Conservation (phyloP, 1,284 basidiomycete species). For the Boletus sp. region DNA sequence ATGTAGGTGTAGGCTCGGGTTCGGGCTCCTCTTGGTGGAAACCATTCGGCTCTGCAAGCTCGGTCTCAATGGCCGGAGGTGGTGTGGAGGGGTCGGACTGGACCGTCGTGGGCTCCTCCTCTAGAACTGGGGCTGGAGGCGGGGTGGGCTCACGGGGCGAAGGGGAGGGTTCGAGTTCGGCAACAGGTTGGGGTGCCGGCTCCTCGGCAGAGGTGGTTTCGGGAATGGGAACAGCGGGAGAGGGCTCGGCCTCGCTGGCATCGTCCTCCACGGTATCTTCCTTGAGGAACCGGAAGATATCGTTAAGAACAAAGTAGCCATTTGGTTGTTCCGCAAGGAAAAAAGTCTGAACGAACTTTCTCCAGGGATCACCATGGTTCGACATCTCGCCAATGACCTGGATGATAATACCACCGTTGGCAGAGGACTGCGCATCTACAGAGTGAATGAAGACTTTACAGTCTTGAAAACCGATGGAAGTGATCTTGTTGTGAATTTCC, state of each 20-base stretch:
- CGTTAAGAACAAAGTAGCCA: slow-evolving; percentile 99
- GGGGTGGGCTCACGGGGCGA: slow-evolving; percentile 33
- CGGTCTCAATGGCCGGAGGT: slow-evolving; percentile 29
- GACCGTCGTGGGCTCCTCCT: slow-evolving; percentile 36
- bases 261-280: slow-evolving; percentile 91
- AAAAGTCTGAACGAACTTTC: slow-evolving; percentile 99
- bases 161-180: slow-evolving; percentile 24
- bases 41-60: slow-evolving; percentile 37
- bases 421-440: slow-evolving; percentile 92
- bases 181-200: slow-evolving; percentile 19
- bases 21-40: slow-evolving; percentile 34
- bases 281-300: slow-evolving; percentile 99
- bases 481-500: slow-evolving; percentile 98
- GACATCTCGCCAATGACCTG: slow-evolving; percentile 99
- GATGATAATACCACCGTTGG: slow-evolving; percentile 96
- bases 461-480: slow-evolving; percentile 90
- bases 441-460: slow-evolving; percentile 99
- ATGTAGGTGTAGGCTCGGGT: slow-evolving; percentile 37
- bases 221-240: slow-evolving; percentile 37
- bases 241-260: slow-evolving; percentile 47
- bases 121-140: slow-evolving; percentile 45
- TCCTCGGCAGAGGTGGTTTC: slow-evolving; percentile 42
- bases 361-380: slow-evolving; percentile 90
- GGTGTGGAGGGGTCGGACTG: slow-evolving; percentile 39
- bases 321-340: slow-evolving; percentile 99